Evolutionary conservation across 257 asterid genomes (phyloP).

Genomic region (Thymus mandschuricus): DNA sequence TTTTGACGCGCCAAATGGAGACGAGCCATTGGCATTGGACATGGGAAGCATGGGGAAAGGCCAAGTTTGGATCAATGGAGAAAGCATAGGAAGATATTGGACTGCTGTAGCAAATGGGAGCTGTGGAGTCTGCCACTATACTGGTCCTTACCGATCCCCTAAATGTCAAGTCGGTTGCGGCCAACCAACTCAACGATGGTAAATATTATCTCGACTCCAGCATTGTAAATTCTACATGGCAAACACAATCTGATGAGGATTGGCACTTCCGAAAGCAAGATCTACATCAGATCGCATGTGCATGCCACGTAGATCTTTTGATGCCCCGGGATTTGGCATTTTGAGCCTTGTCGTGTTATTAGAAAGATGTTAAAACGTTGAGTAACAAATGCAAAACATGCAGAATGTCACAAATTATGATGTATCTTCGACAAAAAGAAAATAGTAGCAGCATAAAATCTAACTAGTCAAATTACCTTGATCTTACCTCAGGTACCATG

Average conservation of each 20-base stretch:
- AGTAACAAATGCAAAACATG: too few species aligned
- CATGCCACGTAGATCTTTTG: too few species aligned
- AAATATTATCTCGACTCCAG: not conserved
- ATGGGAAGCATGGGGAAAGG: constrained; percentile 83
- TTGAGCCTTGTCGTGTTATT: too few species aligned
- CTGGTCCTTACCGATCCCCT: constrained; percentile 53
- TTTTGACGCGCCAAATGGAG: constrained; percentile 67
- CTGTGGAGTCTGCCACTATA: constrained; percentile 57
- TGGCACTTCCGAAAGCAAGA: too few species aligned
- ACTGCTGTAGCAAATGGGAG: constrained; percentile 52
- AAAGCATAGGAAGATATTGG: constrained; percentile 81
- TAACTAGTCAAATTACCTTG: not conserved
- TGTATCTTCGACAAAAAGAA: too few species aligned
- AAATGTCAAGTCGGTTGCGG: constrained; percentile 70
- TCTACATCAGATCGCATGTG: too few species aligned
- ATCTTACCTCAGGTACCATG: constrained; percentile 63
- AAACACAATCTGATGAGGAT: too few species aligned
- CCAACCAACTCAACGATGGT: constrained; percentile 74
- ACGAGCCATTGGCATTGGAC: constrained; percentile 73
- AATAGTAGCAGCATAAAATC: not conserved
- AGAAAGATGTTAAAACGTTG: too few species aligned
- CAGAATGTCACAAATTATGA: too few species aligned
- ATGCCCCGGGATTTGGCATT: too few species aligned
- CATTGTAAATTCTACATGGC: too few species aligned
- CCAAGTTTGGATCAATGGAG: constrained; percentile 83